A percentile compares a stretch with the other conserved stretches of the same genome.
Conservation (phyloP, 2,329 filamentous ascomycete species). For the Trichoderma guizhouense region DNA sequence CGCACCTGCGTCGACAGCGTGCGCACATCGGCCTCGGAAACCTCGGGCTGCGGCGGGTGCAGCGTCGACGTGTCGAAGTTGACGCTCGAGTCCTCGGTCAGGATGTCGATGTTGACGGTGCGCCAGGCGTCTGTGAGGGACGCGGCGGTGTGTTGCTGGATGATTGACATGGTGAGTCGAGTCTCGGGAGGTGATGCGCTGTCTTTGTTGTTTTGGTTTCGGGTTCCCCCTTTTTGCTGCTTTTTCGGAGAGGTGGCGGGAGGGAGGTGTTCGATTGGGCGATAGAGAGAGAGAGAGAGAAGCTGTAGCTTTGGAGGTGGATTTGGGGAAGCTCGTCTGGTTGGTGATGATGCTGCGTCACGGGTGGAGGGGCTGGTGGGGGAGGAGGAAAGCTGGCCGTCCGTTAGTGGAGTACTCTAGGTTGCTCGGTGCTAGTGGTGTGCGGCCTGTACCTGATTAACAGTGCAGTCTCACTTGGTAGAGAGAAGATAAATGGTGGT, state of each 20-base stretch:
- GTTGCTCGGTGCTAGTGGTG: background rate
- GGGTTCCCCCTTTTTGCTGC: background rate
- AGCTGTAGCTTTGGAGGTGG: conserved; percentile 13
- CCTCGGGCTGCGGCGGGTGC: conserved; percentile 70
- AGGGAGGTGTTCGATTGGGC: background rate
- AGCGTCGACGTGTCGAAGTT: conserved; percentile 91
- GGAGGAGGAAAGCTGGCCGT: background rate
- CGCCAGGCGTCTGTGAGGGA: conserved; percentile 67
- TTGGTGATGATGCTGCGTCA: conserved; percentile 32
- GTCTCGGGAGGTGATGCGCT: background rate
- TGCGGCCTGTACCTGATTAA: background rate
- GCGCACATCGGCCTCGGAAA: conserved; percentile 74
- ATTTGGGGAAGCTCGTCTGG: conserved; percentile 10
- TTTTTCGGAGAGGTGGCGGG: background rate
- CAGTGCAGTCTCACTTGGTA: background rate
- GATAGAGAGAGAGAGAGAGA: background rate
- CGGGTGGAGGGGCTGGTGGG: conserved; percentile 29
- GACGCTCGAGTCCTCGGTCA: conserved; percentile 82
- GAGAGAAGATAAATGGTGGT: background rate
- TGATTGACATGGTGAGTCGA: conserved; percentile 56
- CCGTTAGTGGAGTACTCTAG: background rate
- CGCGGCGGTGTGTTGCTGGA: conserved; percentile 60
- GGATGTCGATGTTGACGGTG: conserved; percentile 90
- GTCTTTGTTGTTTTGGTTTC: background rate
- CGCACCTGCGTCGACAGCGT: conserved; percentile 76